Base-by-base conservation (phyloP, 1,139 yeast genomes). In the Scheffersomyces segobiensis region DNA sequence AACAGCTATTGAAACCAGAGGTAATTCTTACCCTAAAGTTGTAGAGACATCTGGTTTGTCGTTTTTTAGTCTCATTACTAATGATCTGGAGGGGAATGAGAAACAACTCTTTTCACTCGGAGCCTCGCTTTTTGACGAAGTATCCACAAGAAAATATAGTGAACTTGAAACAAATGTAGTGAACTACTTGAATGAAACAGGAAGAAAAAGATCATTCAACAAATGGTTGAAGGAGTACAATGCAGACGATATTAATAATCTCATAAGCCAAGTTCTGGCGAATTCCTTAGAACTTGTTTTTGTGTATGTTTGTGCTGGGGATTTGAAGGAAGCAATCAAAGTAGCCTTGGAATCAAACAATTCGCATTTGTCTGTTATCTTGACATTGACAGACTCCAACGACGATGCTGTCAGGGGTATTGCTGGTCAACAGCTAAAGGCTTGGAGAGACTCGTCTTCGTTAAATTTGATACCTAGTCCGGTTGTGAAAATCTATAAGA, bases 311-410 rank as follows among this genome's bases (percentile, higher is more conserved):
- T 78, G 87, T 52, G 78, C 84, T 4, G 87, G 90, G 54, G 83
- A 87, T 57, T 68, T 91, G 52, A 75, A 81, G 12, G 77, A 78
- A 46, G 98, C 98, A 0, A 80, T 89, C 8, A 77, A 78, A 49
- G 62, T 76, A 1, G 93, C 97, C 0, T 73, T 87, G 4, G 76
- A 80, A 22, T 73, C 88, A 0, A 81, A 81, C 14, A 89, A 89
- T 65, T 74, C 82, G 10, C 97, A 93, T 70, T 73, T 93, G 47
- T 86, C 97, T 0, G 86, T 85, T 0, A 67, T 91, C 32, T 72
- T 93, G n/a, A 82, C 97, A 0, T 73, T 90, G 54, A 73, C 89
- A 17, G 97, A 91, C 51, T 84, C 95, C 0, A 87, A 88, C 62
- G 90, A 87, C 64, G 79, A 79, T 0, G 77, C 80, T 0, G 87